Percentiles rank a stretch among this genome's conserved stretches.
phyloP scores from a whole-genome alignment of 805 yeast species.

The Cyberlindnera nakhonratchasimensis region DNA sequence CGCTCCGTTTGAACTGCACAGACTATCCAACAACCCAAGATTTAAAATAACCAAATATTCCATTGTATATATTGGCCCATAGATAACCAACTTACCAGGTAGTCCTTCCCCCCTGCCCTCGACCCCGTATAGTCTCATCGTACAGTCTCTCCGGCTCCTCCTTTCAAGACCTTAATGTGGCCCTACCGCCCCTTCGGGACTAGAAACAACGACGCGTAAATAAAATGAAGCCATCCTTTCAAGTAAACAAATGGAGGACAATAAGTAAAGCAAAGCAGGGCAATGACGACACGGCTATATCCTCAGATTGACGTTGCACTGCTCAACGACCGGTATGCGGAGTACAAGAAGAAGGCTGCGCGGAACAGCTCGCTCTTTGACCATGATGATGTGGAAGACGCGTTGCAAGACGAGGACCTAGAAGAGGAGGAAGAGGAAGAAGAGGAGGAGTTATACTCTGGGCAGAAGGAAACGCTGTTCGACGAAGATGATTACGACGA shows the following conservation, averaged over 20 bases:
- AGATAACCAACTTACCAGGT: too few species aligned
- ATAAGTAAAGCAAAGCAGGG: not conserved
- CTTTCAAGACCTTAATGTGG: too few species aligned
- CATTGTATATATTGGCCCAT: too few species aligned
- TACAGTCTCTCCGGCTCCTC: too few species aligned
- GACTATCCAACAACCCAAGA: too few species aligned
- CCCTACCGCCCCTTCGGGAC: not conserved
- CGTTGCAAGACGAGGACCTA: slow-evolving; percentile 1
- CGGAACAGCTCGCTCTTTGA: not conserved
- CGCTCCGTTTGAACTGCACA: too few species aligned
- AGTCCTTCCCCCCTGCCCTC: too few species aligned
- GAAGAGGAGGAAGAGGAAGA: not conserved
- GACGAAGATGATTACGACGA: slow-evolving; percentile 5
- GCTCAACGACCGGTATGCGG: slow-evolving; percentile 12
- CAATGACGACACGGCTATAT: not conserved
- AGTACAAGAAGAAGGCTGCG: slow-evolving; percentile 7
- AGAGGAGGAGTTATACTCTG: not conserved
- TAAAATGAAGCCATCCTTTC: not conserved
- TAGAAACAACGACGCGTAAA: not conserved
- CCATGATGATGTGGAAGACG: slow-evolving; percentile 1
- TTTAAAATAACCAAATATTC: too few species aligned
- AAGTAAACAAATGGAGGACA: not conserved
- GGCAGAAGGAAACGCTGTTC: slow-evolving; percentile 9
- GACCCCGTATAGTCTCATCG: too few species aligned
- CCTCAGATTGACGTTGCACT: slow-evolving; percentile 8